Percentiles rank a stretch among this genome's conserved stretches.
phyloP scores from a whole-genome alignment of 768 basidiomycete species.

The Filobasidium floriforme region DNA sequence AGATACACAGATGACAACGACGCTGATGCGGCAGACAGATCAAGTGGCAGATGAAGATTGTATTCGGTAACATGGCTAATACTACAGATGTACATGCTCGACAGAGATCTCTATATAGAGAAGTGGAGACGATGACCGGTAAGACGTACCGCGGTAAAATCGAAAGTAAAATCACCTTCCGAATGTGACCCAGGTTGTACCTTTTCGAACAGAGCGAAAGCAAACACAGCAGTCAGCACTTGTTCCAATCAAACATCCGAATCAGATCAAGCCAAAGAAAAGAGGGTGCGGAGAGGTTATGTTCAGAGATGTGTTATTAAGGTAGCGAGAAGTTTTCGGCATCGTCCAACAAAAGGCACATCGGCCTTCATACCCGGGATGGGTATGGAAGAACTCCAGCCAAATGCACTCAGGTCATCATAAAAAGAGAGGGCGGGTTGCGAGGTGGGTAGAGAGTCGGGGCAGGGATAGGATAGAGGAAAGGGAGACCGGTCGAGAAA shows the following conservation, averaged over 20 bases:
- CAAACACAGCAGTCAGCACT: neutral
- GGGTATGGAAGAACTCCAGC: constrained; percentile 23
- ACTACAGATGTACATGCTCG: no score
- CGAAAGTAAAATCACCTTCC: no score
- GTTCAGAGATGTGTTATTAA: constrained; percentile 23
- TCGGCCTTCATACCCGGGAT: constrained; percentile 3
- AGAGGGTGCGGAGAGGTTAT: neutral
- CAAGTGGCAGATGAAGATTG: no score
- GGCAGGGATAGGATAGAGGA: neutral
- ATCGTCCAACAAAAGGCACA: constrained; percentile 17
- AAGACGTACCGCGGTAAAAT: neutral
- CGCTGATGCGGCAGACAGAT: no score
- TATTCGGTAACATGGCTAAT: no score
- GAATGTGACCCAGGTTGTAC: neutral
- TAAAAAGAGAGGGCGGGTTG: neutral
- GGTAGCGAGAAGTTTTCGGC: constrained; percentile 26
- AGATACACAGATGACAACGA: no score
- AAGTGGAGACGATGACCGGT: no score
- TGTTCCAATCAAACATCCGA: constrained; percentile 3
- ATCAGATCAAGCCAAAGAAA: neutral
- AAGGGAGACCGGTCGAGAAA: neutral
- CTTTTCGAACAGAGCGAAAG: neutral
- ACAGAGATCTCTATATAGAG: no score
- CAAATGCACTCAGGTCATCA: constrained; percentile 30
- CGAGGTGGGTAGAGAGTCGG: neutral